A percentile compares a stretch with the other conserved stretches of the same genome.
These are phyloP conservation scores for Physaria fendleri DNA, from an alignment of 345 rosid genomes.

Conservation along the genomic window DNA sequence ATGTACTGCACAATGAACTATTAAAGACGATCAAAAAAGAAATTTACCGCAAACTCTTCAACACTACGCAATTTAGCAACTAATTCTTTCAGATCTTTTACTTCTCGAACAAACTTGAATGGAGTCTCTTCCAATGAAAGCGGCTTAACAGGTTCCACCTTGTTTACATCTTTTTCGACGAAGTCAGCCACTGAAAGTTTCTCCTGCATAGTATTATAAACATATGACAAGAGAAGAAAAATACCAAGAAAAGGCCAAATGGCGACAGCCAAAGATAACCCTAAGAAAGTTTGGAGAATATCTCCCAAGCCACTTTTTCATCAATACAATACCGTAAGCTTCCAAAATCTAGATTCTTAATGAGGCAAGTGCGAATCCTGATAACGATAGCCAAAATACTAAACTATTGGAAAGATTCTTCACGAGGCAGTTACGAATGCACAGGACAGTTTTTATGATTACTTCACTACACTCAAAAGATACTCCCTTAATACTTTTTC, in stretches of 20 bases:
- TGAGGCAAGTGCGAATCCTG: neutral
- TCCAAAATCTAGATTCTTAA: neutral
- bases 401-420: neutral
- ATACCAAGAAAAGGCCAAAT: neutral
- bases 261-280: neutral
- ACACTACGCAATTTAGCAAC: constrained; percentile 61
- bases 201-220: constrained; percentile 42
- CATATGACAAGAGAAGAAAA: neutral
- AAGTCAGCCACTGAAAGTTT: constrained; percentile 64
- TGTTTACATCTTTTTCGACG: constrained; percentile 41
- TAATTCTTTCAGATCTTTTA: constrained; percentile 78
- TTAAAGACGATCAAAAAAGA: neutral
- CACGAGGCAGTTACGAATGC: too few species aligned
- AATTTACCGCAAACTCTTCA: constrained; percentile 80
- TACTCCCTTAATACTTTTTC: neutral
- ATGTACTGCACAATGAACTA: constrained; percentile 1
- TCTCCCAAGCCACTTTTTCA: neutral
- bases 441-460: neutral
- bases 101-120: constrained; percentile 76
- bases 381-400: neutral
- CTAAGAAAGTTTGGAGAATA: neutral
- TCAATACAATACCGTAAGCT: constrained; percentile 7
- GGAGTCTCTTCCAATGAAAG: constrained; percentile 53
- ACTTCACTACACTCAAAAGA: neutral
- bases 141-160: constrained; percentile 48